These are phyloP conservation scores for Vinca major DNA, from an alignment of 305 asterid species.

Conservation along the genomic window DNA sequence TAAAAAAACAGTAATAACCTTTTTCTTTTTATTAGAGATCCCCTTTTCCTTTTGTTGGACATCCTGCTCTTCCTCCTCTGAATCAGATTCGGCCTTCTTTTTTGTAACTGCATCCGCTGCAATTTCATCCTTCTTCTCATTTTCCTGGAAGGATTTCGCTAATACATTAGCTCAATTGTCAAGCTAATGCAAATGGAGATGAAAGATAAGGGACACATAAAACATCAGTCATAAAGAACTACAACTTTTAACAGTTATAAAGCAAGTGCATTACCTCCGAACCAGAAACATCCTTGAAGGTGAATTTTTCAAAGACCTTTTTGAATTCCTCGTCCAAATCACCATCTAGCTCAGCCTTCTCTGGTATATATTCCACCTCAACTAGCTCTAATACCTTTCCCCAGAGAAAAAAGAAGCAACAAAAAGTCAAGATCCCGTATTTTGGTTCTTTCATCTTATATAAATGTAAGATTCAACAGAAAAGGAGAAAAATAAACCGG, in stretches of 20 bases:
- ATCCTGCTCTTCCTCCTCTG: slow-evolving; percentile 77
- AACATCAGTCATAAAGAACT: slow-evolving; percentile 5
- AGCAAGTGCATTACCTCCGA: slow-evolving; percentile 42
- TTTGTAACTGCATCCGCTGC: slow-evolving; percentile 51
- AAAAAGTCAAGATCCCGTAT: neutral
- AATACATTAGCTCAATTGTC: slow-evolving; percentile 2
- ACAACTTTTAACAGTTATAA: neutral
- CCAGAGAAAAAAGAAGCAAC: neutral
- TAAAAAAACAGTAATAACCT: slow-evolving; percentile 3
- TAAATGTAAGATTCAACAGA: neutral
- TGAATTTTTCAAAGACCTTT: slow-evolving; percentile 83
- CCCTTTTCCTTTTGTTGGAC: slow-evolving; percentile 69
- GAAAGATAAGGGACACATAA: neutral
- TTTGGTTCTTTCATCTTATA: neutral
- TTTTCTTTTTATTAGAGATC: slow-evolving; percentile 84
- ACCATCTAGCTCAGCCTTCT: slow-evolving; percentile 68
- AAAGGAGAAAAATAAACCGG: too few relatives aligned
- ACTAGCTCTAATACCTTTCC: slow-evolving; percentile 48
- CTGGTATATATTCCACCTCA: slow-evolving; percentile 89
- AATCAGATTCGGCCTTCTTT: slow-evolving; percentile 80
- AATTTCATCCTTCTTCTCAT: slow-evolving; percentile 55
- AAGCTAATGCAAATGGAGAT: neutral
- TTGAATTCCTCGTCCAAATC: slow-evolving; percentile 64
- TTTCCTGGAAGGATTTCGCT: slow-evolving; percentile 37
- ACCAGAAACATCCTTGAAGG: slow-evolving; percentile 39